phyloP scores from a whole-genome alignment of 257 asterid species.

The Parsonsia alboflavescens region DNA sequence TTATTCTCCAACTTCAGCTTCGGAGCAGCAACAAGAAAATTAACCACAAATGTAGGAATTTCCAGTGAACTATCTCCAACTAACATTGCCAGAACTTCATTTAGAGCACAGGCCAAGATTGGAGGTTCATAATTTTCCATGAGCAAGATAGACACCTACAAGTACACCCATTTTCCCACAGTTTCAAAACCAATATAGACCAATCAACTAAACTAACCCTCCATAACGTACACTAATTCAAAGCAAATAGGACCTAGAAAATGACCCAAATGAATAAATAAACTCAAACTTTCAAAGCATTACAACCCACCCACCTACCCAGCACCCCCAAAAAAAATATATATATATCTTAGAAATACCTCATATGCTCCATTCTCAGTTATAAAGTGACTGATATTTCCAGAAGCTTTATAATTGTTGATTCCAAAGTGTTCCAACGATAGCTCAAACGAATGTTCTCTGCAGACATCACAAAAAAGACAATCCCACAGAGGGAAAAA shows the following conservation, averaged over 20 bases:
- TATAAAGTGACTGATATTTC: conserved; percentile 47
- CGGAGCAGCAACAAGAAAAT: conserved; percentile 52
- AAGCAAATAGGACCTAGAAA: background rate
- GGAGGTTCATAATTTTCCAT: conserved; percentile 64
- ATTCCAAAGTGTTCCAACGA: conserved; percentile 62
- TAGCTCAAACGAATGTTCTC: conserved; percentile 57
- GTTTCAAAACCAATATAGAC: background rate
- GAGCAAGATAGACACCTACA: conserved; percentile 62
- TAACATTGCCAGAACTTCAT: conserved; percentile 59
- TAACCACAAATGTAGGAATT: conserved; percentile 54
- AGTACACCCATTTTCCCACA: background rate
- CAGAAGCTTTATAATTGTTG: conserved; percentile 50
- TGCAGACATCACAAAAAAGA: conserved; percentile 17
- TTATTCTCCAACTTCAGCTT: conserved; percentile 55
- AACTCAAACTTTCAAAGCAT: too few relatives aligned
- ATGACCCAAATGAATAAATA: background rate
- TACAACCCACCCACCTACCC: too few relatives aligned
- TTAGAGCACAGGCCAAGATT: conserved; percentile 64
- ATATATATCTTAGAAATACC: conserved; percentile 39
- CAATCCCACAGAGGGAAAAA: background rate
- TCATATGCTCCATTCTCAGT: conserved; percentile 37
- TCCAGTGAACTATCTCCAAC: conserved; percentile 39
- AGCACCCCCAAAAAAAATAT: too few relatives aligned
- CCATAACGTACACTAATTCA: background rate
- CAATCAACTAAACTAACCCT: background rate